phyloP scores from a whole-genome alignment of 768 basidiomycete species.

The Auricularia sp. region DNA sequence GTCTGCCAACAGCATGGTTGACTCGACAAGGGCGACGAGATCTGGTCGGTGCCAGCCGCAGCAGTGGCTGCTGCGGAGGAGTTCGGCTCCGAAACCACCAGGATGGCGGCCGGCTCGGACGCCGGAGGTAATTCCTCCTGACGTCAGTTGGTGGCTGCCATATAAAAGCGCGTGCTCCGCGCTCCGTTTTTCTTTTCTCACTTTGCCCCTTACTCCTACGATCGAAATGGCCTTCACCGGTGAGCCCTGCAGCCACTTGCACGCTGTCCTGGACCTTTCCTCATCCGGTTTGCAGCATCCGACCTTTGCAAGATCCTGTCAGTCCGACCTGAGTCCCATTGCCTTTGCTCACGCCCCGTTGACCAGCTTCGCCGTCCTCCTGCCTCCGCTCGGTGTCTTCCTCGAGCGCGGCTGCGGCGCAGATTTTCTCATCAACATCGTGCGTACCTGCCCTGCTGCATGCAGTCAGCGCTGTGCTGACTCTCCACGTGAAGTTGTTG shows the following conservation, averaged over 20 bases:
- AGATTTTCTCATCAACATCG: conserved; percentile 70
- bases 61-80: too few species aligned
- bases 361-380: conserved; percentile 50
- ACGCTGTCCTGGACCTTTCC: not conserved
- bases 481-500: conserved; percentile 11
- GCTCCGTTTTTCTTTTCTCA: not conserved
- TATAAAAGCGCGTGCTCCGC: not conserved
- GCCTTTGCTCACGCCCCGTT: conserved; percentile 36
- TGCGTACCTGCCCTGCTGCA: not conserved
- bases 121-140: not conserved
- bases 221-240: conserved; percentile 54
- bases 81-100: too few species aligned
- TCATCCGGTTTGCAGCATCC: not conserved
- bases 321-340: conserved; percentile 62
- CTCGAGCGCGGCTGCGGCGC: conserved; percentile 74
- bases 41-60: too few species aligned
- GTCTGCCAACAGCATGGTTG: not conserved
- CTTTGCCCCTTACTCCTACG: conserved; percentile 6
- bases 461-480: conserved; percentile 5
- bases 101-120: too few species aligned
- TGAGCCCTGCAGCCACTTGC: conserved; percentile 11
- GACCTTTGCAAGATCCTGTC: not conserved
- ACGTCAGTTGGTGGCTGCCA: not conserved
- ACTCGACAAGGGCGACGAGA: not conserved
- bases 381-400: conserved; percentile 83